Evolutionary conservation across 2,329 filamentous ascomycete genomes (phyloP), one percentile per base, ranked within the genome.

Genomic region (Paracoccidioides lutzii): DNA sequence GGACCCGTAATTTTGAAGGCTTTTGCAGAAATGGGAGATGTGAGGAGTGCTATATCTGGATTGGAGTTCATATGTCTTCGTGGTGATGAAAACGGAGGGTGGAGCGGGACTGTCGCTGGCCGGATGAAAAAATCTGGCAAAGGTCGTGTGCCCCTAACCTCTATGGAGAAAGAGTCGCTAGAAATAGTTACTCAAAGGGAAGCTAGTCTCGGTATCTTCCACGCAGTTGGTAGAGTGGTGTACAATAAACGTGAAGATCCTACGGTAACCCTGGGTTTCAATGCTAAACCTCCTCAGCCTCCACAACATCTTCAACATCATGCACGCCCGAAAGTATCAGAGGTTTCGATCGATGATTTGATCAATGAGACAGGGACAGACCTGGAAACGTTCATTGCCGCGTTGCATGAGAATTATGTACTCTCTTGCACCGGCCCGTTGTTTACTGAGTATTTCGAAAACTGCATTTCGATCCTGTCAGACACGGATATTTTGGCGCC

Each of bases 301-400:
- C 85, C 85, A 4, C 63, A 69, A n/a, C 79, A 82, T 66, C 68
- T 87, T 40, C 73, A 76, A 3, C 76, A 80, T 9, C 70, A 78
- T 60, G 76, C 80, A 5, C 76, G 85, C 4, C 81, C 80, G 0
- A 83, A 81, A 61, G 73, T 74, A 40, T 84, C 85, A 0, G 78
- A 87, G 59, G 83, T 90, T 1, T 74, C 75, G 5, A 79, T 87
- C 5, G 85, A 95, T 60, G 78, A 81, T 0, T 77, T 98, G n/a
- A 85, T 95, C 30, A 88, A 95, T 64, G 91, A 96, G 72, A 90
- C 87, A 0, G 93, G 93, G 0, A 95, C 93, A 0, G 93, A 98
- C 65, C 88, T 85, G 0, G 82, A 87, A 56, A 96, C 90, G 0
- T 96, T 96, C 65, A 81, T 95, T 51, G 87, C 89, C 4, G 88